A percentile compares a stretch with the other conserved stretches of the same genome.
phyloP scores from a whole-genome alignment of 768 basidiomycete genomes.

The Boletus speciosus region DNA sequence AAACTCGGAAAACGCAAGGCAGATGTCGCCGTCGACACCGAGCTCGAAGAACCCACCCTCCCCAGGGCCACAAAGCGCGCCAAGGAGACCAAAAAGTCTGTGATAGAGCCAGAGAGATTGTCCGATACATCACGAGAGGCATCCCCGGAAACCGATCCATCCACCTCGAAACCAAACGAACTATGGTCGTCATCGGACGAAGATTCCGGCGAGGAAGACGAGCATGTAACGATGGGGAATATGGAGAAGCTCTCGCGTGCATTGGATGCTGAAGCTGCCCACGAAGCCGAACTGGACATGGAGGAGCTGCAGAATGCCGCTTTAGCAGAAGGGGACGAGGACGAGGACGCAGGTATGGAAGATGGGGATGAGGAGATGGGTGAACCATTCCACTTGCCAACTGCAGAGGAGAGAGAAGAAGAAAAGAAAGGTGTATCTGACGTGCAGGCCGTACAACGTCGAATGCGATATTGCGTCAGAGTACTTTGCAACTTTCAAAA shows the following conservation, averaged over 20 bases:
- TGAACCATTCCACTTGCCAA: conserved; percentile 61
- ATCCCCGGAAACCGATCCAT: conserved; percentile 40
- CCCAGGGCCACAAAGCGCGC: conserved; percentile 36
- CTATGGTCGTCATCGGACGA: conserved; percentile 40
- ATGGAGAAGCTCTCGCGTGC: conserved; percentile 81
- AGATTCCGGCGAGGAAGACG: conserved; percentile 47
- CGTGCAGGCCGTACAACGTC: conserved; percentile 68
- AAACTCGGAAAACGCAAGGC: conserved; percentile 76
- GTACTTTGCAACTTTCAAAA: conserved; percentile 71
- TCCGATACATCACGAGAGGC: conserved; percentile 39
- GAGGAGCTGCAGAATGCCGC: conserved; percentile 62
- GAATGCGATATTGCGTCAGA: conserved; percentile 75
- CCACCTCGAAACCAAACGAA: conserved; percentile 14
- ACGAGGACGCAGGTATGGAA: conserved; percentile 41
- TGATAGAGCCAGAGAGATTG: conserved; percentile 18
- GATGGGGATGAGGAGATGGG: conserved; percentile 34
- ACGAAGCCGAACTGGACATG: conserved; percentile 65
- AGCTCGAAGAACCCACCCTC: conserved; percentile 24
- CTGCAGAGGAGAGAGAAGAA: conserved; percentile 65
- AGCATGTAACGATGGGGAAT: conserved; percentile 69
- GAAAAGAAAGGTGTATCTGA: conserved; percentile 71
- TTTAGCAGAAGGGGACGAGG: conserved; percentile 46
- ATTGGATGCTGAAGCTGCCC: conserved; percentile 62
- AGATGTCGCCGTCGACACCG: conserved; percentile 34
- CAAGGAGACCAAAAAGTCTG: conserved; percentile 28